Percentiles rank a stretch among this genome's conserved stretches.
phyloP scores from a whole-genome alignment of 2,329 filamentous ascomycete species.

The Sordariomycetes sp. region DNA sequence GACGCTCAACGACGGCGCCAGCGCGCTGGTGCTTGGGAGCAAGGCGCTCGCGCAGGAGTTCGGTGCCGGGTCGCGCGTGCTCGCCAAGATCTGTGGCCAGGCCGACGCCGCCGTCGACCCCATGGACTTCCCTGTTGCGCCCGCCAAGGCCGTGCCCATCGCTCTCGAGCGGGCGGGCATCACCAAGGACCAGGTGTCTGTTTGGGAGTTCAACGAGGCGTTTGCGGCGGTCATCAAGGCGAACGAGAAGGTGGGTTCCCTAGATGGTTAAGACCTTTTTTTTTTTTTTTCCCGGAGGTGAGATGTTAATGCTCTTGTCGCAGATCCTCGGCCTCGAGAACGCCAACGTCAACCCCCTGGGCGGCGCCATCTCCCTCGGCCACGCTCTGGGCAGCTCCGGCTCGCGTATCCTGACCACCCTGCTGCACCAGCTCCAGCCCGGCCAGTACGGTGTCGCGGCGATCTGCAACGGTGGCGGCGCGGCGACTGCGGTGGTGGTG shows the following conservation, averaged over 20 bases:
- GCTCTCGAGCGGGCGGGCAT: slow-evolving; percentile 83
- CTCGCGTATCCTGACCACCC: slow-evolving; percentile 75
- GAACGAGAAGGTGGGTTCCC: slow-evolving; percentile 59
- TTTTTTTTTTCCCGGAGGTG: too few relatives aligned
- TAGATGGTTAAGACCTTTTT: background rate
- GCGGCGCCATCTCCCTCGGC: slow-evolving; percentile 82
- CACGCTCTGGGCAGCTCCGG: slow-evolving; percentile 91
- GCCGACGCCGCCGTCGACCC: slow-evolving; percentile 86
- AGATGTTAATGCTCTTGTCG: background rate
- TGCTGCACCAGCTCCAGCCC: slow-evolving; percentile 81
- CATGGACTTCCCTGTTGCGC: slow-evolving; percentile 89
- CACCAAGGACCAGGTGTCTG: slow-evolving; percentile 75
- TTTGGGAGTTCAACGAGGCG: slow-evolving; percentile 99
- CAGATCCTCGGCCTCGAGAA: slow-evolving; percentile 68
- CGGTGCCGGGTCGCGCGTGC: slow-evolving; percentile 61
- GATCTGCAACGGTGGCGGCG: slow-evolving; percentile 94
- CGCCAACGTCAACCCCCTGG: slow-evolving; percentile 74
- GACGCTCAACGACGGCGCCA: slow-evolving; percentile 88
- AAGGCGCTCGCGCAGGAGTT: slow-evolving; percentile 71
- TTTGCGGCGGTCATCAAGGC: slow-evolving; percentile 93
- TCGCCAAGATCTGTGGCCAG: slow-evolving; percentile 75
- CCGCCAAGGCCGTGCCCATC: slow-evolving; percentile 82
- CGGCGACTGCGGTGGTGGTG: slow-evolving; percentile 81
- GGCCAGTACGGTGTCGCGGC: slow-evolving; percentile 92
- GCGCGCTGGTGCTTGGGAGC: slow-evolving; percentile 74